Base-by-base conservation (phyloP, 176 grass and related monocot species). In the Rhynchospora pubera region DNA sequence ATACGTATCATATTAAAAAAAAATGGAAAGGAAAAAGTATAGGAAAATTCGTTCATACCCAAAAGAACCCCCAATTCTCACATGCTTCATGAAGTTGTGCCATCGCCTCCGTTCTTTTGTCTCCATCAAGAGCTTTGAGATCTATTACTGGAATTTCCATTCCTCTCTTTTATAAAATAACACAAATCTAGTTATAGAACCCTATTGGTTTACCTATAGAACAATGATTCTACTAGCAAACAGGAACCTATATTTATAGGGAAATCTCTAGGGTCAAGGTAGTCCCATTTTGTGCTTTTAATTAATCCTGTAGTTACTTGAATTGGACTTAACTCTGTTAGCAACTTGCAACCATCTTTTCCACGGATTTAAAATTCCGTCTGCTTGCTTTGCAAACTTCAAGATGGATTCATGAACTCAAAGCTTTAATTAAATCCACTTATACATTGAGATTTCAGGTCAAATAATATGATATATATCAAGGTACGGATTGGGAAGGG, bases 101-200 rank as follows among this genome's bases (percentile, higher is more conserved):
- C 92, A 94, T 74, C 57, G 86, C 57, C 16, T 59, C 70, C 11
- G 70, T 79, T 84, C 90, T 79, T 58, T 82, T 52, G 14, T 84
- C 70, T 12, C 52, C 92, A 85, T 79, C 62, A 82, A 94, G 85
- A 51, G 83, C 92, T 6, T 57, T n/a, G 62, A 94, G 87, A 53
- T 94, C 84, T 60, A 94, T 86, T 57, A 94, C 90, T 16, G 92
- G 90, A 74, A 94, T 91, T 62, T 87, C 92, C 90, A 87, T 90
- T 4, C 62, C 48, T 84, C 11, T 84, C 7, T 61, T 61, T 57
- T 57, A 18, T 74, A 74, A 57, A 24, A 4, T 30, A 79, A 62
- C 6, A 63, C 22, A 62, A 81, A 64, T 16, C 22, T 65, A 81
- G 32, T 16, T 65, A n/a, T 46, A 64, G 43, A 81, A 47, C 59